phyloP scores from a whole-genome alignment of 129 eudicot genomes.

The Daucus carota region DNA sequence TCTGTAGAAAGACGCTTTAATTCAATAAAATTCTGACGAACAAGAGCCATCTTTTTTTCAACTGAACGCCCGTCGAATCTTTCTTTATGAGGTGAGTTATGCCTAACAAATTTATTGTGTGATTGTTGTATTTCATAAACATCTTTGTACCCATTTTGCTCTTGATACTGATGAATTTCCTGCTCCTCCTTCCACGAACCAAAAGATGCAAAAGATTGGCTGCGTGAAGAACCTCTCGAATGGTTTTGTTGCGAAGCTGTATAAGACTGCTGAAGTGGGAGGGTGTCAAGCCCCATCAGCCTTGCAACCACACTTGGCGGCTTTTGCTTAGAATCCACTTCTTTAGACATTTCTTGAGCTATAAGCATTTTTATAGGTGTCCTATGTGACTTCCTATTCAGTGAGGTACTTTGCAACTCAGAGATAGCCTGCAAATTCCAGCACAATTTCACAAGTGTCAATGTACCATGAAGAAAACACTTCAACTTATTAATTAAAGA shows the following conservation, averaged over 20 bases:
- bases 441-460: conserved; percentile 1
- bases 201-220: conserved; percentile 39
- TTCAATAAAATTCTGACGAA: conserved; percentile 84
- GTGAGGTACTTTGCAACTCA: conserved; percentile 21
- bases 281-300: conserved; percentile 84
- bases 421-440: conserved; percentile 52
- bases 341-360: conserved; percentile 89
- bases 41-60: conserved; percentile 70
- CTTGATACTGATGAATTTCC: conserved; percentile 33
- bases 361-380: conserved; percentile 88
- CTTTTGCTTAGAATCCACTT: conserved; percentile 49
- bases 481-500: background rate
- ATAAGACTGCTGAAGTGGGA: conserved; percentile 47
- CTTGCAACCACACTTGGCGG: conserved; percentile 90
- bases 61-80: conserved; percentile 32
- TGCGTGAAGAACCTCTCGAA: conserved; percentile 40
- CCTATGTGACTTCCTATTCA: conserved; percentile 27
- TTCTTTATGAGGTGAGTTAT: conserved; percentile 48
- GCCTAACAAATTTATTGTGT: conserved; percentile 23
- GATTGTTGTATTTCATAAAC: conserved; percentile 60
- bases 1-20: conserved; percentile 79
- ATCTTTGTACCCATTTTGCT: conserved; percentile 58
- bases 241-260: conserved; percentile 43
- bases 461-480: background rate
- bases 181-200: conserved; percentile 49